Percentiles rank a stretch among this genome's conserved stretches.
Evolutionary conservation across 768 basidiomycete species (phyloP).

Genomic region (Cyclocybe aegerita): DNA sequence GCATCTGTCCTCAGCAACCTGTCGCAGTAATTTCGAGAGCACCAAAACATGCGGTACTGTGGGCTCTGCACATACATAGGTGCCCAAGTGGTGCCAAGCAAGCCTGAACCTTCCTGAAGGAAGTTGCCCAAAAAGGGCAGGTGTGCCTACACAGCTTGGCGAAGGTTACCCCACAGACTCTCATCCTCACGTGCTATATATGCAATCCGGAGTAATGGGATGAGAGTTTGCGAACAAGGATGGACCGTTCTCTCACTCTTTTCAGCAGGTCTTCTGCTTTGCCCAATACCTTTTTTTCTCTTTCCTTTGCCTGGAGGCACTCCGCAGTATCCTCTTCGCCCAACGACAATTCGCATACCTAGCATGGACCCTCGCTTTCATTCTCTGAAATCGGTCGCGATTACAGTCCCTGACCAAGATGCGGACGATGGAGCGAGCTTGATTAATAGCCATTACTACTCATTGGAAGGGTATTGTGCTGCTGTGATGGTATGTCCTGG

Average conservation of each 20-base stretch:
- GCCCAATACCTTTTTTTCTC: slow-evolving; percentile 15
- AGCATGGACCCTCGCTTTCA: slow-evolving; percentile 8
- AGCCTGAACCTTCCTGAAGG: too few relatives aligned
- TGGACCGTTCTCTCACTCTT: slow-evolving; percentile 21
- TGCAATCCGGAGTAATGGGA: slow-evolving; percentile 17
- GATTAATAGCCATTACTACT: slow-evolving; percentile 16
- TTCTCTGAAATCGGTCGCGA: slow-evolving; percentile 10
- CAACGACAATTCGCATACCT: slow-evolving; percentile 14
- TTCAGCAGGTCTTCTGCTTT: slow-evolving; percentile 17
- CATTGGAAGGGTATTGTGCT: slow-evolving; percentile 22
- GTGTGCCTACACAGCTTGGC: neutral
- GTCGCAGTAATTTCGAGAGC: too few relatives aligned
- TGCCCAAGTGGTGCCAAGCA: too few relatives aligned
- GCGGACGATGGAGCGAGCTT: slow-evolving; percentile 2
- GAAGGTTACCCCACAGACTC: neutral
- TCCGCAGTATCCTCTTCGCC: slow-evolving; percentile 6
- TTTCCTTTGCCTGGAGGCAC: slow-evolving; percentile 5
- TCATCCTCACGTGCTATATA: slow-evolving; percentile 16
- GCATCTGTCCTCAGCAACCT: too few relatives aligned
- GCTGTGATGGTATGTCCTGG: slow-evolving; percentile 18
- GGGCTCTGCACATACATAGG: too few relatives aligned
- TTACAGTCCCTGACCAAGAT: slow-evolving; percentile 18
- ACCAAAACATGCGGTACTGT: too few relatives aligned
- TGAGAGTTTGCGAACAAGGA: slow-evolving; percentile 16
- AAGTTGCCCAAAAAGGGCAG: neutral